Evolutionary conservation across 2,329 filamentous ascomycete genomes (phyloP), one percentile per base, ranked within the genome.

Genomic region (Cryphonectria radicalis): DNA sequence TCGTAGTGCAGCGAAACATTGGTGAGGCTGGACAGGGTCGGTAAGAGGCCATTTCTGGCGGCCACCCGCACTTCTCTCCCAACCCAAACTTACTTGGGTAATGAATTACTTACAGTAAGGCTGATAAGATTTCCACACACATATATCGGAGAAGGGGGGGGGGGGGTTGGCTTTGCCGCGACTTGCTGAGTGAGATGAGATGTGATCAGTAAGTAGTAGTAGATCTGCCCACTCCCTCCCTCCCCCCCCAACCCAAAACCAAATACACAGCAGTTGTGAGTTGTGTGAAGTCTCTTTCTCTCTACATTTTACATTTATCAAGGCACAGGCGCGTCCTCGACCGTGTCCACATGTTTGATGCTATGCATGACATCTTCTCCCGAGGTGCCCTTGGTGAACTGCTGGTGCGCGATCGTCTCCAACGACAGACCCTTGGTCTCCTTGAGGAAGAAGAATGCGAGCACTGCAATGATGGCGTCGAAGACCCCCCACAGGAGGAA

Each of bases 401-500:
- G 70, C 62, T 77, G 76, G 25, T 78, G 75, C 2, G 77, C 79
- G 72, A 83, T 82, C 75, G 90, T 86, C 79, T 93, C 91, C 46
- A 92, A 84, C 0, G 87, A 88, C 7, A 92, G 82, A 62, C 90
- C 90, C 80, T 92, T 92, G 65, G 91, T 93, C 81, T 92, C 91
- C 71, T 90, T 90, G 70, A 92, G 82, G 77, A 88, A 84, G 74
- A 86, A 85, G 76, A 80, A 88, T 37, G 87, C 82, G 74, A 86
- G 70, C 8, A 76, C 43, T 2, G 77, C 78, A 63, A 85, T 85
- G 50, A 82, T 76, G 17, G 82, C 71, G 72, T 85, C 83, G 25
- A 84, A 82, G 13, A 82, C 72, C 25, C 82, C 84, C 80, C 84
- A 86, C 72, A 86, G 78, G 4, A 85, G 74, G 73, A 85, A 86